Evolutionary conservation across 768 basidiomycete species (phyloP), one percentile per base, ranked within the genome.

Genomic region (Trametes gibbosa): DNA sequence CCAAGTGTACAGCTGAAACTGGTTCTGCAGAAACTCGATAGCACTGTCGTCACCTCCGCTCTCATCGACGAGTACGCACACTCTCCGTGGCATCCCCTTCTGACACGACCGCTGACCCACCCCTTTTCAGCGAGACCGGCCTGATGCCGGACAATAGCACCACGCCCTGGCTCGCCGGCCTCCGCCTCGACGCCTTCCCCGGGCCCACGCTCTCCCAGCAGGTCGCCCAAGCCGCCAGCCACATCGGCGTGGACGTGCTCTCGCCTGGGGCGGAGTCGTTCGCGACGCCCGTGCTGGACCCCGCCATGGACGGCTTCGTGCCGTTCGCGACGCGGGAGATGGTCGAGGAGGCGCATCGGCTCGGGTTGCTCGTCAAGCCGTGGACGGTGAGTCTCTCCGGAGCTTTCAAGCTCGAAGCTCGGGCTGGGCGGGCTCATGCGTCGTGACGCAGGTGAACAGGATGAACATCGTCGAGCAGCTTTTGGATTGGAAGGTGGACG

Each of bases 81-180:
- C 32, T 46, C 21, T 23, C 43, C 41, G 27, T n/a, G 6, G 40
- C 27, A 5, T 5, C 32, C n/a, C 9, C 25, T 25, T 47, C 17
- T 27, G 17, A 34, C 23, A 19, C 35, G 27, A 50, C 19, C 16
- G 24, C 56, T 19, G 43, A 25, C 39, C 23, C 16, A 23, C 42
- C 57, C 43, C 65, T 4, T 35, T n/a, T 14, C 41, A 81, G 83
- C 23, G 72, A 74, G 0, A 81, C 77, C 13, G 74, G 75, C 12
- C 70, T 73, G 59, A 73, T 68, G 10, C 66, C 71, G n/a, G 75
- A 79, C 56, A 76, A 78, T 52, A 74, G 67, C 0, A 74, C 77
- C 1, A 85, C 84, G 8, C 79, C 81, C 1, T 92, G 89, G 90
- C 75, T 89, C 25, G 88, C 81, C 21, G 89, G 89, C 14, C 72